phyloP scores from a whole-genome alignment of 2,329 filamentous ascomycete genomes.

The Graphilbum ipis-grandicollis region DNA sequence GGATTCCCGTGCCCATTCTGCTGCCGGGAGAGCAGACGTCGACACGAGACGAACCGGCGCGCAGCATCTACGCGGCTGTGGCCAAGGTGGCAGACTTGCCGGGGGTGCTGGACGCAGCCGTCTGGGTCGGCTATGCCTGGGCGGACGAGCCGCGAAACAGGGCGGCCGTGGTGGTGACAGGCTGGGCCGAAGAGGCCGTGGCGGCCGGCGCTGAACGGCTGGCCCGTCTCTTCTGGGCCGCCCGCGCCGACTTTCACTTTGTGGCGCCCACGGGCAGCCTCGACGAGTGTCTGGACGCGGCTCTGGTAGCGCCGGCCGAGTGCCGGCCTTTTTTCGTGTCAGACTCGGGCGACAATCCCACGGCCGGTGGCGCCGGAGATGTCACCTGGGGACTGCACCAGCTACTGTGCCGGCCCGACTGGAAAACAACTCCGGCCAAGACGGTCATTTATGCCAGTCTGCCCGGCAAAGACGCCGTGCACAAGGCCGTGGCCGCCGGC shows the following conservation, averaged over 20 bases:
- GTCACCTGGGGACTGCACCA: constrained; percentile 31
- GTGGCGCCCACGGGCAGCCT: constrained; percentile 32
- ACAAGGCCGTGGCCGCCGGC: constrained; percentile 23
- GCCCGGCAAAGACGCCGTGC: constrained; percentile 26
- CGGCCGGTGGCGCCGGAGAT: constrained; percentile 34
- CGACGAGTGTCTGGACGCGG: constrained; percentile 26
- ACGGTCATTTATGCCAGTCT: constrained; percentile 35
- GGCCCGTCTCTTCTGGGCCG: constrained; percentile 28
- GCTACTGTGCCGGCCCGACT: constrained; percentile 26
- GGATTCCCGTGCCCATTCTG: constrained; percentile 32
- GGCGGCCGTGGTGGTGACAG: constrained; percentile 30
- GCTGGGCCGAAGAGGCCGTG: constrained; percentile 25
- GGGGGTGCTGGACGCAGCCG: constrained; percentile 30
- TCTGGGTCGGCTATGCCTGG: constrained; percentile 40
- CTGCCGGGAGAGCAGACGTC: constrained; percentile 37
- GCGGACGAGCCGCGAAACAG: constrained; percentile 35
- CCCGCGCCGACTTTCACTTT: constrained; percentile 28
- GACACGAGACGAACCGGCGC: constrained; percentile 32
- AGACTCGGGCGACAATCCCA: constrained; percentile 37
- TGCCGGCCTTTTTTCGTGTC: constrained; percentile 33
- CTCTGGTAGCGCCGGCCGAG: constrained; percentile 19
- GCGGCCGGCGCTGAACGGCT: constrained; percentile 23
- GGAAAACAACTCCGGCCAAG: constrained; percentile 9
- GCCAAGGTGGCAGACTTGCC: constrained; percentile 21
- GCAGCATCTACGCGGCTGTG: constrained; percentile 29